Evolutionary conservation across 1,139 yeast genomes (phyloP), one percentile per base, ranked within the genome.

Genomic region (Yamadazyma songkhlaensis): DNA sequence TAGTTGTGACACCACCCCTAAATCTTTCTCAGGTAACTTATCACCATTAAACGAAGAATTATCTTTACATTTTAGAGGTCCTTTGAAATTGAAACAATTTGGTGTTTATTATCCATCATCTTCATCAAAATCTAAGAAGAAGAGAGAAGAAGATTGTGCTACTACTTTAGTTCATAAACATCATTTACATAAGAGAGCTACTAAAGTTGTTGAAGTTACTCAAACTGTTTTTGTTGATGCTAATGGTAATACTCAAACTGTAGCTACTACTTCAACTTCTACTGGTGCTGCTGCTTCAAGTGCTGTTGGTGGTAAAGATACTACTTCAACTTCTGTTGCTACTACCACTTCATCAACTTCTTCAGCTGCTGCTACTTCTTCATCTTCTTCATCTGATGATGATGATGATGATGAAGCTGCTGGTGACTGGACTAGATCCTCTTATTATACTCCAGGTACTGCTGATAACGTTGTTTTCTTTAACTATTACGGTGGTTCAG

Each of bases 1-100:
- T 25, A 45, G 60, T 12, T 83, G 92, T 65, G 48, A 75, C 12
- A 81, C 84, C 57, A 64, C 64, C 44, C 53, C 70, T 35, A 49
- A 62, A 25, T 53, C 72, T 36, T 82, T 84, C 57, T 60, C 70
- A 13, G 92, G 92, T 29, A 59, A 73, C 40, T 75, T 80, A 59
- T 67, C 89, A 33, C 94, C 94, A 11, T 61, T 84, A 39, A 69
- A 82, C 46, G 82, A 77, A 48, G 87, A 80, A 51, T 63, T 84
- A 38, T 80, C 89, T n/a, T 86, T 84, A 25, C 94, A 84, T 58
- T 76, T 84, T 60, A 79, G 94, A 69, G 94, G 94, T 48, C 94
- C 94, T 15, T 56, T 84, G 45, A 66, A 66, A 44, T 68, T 82
- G 53, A 65, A 66, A 46, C 77, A 81, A 53, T 83, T 83, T 58